phyloP scores from a whole-genome alignment of 176 grass and related monocot species.

The Themeda triandra region DNA sequence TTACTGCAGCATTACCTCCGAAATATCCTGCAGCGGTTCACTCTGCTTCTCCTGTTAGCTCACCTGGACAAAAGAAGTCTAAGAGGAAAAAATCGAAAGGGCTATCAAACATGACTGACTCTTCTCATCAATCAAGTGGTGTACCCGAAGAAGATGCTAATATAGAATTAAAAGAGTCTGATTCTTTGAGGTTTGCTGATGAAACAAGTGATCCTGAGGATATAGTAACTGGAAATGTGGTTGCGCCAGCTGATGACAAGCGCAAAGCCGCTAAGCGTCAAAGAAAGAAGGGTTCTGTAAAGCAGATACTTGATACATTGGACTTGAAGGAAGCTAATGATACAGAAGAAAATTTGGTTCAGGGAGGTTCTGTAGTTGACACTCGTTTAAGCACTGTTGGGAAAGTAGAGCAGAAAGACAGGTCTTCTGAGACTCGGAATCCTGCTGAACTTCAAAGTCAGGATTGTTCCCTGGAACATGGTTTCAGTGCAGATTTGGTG shows the following conservation, averaged over 20 bases:
- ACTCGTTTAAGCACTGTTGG: slow-evolving; percentile 2
- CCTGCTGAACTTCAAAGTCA: slow-evolving; percentile 34
- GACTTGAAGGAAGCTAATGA: slow-evolving; percentile 16
- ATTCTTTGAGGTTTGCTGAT: slow-evolving; percentile 20
- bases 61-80: slow-evolving; percentile 31
- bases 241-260: slow-evolving; percentile 30
- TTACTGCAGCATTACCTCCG: slow-evolving; percentile 15
- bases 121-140: slow-evolving; percentile 28
- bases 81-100: slow-evolving; percentile 26
- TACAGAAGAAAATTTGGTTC: slow-evolving; percentile 21
- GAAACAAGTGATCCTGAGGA: slow-evolving; percentile 23
- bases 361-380: slow-evolving; percentile 19
- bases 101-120: not conserved
- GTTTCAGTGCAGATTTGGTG: slow-evolving; percentile 26
- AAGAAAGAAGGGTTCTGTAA: slow-evolving; percentile 39
- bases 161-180: slow-evolving; percentile 19
- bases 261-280: slow-evolving; percentile 21
- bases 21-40: slow-evolving; percentile 28
- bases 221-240: slow-evolving; percentile 22
- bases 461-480: slow-evolving; percentile 24
- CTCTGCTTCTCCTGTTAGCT: slow-evolving; percentile 27
- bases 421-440: not conserved
- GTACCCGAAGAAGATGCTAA: slow-evolving; percentile 22
- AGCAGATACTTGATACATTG: slow-evolving; percentile 26
- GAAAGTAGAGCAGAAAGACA: slow-evolving; percentile 33